A percentile compares a stretch with the other conserved stretches of the same genome.
These are phyloP conservation scores for Phytophthora fragariae DNA, from an alignment of 352 stramenopile genomes.

Conservation along the genomic window DNA sequence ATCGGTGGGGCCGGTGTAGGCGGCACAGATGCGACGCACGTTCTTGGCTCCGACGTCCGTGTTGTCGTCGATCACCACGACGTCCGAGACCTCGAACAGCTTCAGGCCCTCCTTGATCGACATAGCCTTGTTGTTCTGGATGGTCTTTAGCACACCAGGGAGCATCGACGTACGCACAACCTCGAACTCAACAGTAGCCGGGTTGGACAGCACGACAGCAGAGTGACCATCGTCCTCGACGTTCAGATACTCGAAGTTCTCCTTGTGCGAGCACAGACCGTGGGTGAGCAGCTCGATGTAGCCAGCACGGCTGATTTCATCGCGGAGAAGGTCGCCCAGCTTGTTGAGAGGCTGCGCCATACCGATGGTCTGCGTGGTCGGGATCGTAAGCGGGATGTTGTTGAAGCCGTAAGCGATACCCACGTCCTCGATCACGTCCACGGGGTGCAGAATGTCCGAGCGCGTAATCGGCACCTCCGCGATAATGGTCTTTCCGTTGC, in stretches of 20 bases:
- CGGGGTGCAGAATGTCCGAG: slow-evolving; percentile 98
- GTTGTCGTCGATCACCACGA: slow-evolving; percentile 95
- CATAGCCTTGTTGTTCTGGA: slow-evolving; percentile 98
- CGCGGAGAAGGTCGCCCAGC: slow-evolving; percentile 96
- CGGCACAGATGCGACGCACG: slow-evolving; percentile 94
- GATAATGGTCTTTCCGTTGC: slow-evolving; percentile 79
- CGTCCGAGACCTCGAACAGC: slow-evolving; percentile 99
- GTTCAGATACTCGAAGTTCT: slow-evolving; percentile 98
- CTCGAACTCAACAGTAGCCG: slow-evolving; percentile 99
- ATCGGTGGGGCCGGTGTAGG: slow-evolving; percentile 97
- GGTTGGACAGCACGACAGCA: slow-evolving; percentile 98
- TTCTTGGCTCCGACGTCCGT: slow-evolving; percentile 97
- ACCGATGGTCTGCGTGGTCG: slow-evolving; percentile 96
- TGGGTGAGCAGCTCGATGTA: slow-evolving; percentile 99
- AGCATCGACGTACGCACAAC: slow-evolving; percentile 98
- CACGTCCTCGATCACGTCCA: slow-evolving; percentile 99
- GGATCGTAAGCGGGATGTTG: slow-evolving; percentile 97
- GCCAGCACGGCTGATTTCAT: slow-evolving; percentile 97
- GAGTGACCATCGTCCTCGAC: slow-evolving; percentile 78
- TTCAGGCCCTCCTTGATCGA: slow-evolving; percentile 98
- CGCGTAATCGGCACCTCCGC: slow-evolving; percentile 97
- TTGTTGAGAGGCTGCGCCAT: slow-evolving; percentile 97
- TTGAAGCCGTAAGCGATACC: slow-evolving; percentile 99
- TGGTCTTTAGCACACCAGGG: slow-evolving; percentile 98
- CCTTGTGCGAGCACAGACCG: slow-evolving; percentile 96